These are phyloP conservation scores for Terfezia claveryi DNA, from an alignment of 495 filamentous ascomycete genomes.

Conservation along the genomic window DNA sequence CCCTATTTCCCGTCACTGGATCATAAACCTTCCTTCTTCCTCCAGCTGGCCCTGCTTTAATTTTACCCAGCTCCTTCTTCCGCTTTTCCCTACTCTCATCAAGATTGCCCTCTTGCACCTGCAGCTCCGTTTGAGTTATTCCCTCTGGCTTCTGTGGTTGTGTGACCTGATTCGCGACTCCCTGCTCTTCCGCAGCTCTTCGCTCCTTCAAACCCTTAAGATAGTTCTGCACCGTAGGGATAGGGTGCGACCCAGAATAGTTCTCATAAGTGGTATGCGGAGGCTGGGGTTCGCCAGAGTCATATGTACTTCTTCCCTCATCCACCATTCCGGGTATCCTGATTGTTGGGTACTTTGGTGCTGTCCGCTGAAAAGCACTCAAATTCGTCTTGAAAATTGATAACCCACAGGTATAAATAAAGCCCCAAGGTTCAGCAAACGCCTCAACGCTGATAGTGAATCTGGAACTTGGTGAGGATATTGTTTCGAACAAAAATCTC, in stretches of 20 bases:
- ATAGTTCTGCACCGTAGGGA: not conserved
- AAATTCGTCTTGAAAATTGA: no score
- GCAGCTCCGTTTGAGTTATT: not conserved
- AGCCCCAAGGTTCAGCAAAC: no score
- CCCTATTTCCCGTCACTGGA: conserved; percentile 51
- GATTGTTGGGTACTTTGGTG: no score
- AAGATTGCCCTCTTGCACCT: not conserved
- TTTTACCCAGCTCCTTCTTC: not conserved
- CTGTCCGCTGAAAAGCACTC: no score
- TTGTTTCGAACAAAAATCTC: no score
- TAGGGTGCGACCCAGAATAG: not conserved
- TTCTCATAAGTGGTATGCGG: no score
- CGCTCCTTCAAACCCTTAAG: not conserved
- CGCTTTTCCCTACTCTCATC: not conserved
- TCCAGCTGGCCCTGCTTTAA: not conserved
- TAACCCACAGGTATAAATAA: no score
- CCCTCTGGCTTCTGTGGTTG: not conserved
- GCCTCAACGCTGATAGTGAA: no score
- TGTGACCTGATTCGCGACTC: not conserved
- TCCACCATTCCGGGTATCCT: no score
- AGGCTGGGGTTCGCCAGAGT: no score
- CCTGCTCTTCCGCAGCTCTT: not conserved
- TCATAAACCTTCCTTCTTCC: conserved; percentile 51
- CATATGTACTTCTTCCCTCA: no score
- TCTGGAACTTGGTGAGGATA: no score